Conservation (phyloP, 2,329 filamentous ascomycete species). For the Ambrosiella beaveri region DNA sequence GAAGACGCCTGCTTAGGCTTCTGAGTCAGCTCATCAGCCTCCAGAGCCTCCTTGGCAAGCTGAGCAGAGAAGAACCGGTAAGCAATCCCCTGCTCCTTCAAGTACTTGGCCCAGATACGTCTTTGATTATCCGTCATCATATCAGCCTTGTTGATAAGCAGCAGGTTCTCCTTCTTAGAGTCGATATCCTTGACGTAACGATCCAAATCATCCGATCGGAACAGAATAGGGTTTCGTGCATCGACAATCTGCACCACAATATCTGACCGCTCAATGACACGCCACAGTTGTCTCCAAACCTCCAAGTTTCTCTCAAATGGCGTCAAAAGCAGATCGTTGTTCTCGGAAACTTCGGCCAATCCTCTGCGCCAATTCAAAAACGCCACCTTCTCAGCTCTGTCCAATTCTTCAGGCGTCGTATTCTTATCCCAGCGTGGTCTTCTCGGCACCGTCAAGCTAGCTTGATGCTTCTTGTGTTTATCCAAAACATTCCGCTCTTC, state of each 20-base stretch:
- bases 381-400: constrained; percentile 58
- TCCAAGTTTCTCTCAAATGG: constrained; percentile 95
- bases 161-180: constrained; percentile 68
- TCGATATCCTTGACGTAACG: constrained; percentile 88
- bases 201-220: constrained; percentile 86
- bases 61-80: constrained; percentile 96
- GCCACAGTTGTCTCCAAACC: constrained; percentile 95
- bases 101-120: constrained; percentile 69
- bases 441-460: constrained; percentile 70
- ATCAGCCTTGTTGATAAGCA: constrained; percentile 96
- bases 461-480: constrained; percentile 70
- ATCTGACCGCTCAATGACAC: constrained; percentile 93
- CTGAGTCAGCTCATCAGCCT: constrained; percentile 35
- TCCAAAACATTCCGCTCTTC: constrained; percentile 64
- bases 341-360: constrained; percentile 82
- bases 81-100: constrained; percentile 61
- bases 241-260: constrained; percentile 96
- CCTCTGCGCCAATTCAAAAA: constrained; percentile 80
- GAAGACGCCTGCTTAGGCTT: constrained; percentile 26
- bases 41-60: constrained; percentile 76
- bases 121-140: constrained; percentile 90
- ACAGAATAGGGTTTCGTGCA: constrained; percentile 82
- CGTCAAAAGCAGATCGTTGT: constrained; percentile 87
- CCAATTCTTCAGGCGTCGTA: constrained; percentile 71
- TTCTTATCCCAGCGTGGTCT: constrained; percentile 74